phyloP scores from a whole-genome alignment of 2,329 filamentous ascomycete genomes.

The Corynespora cassiicola region DNA sequence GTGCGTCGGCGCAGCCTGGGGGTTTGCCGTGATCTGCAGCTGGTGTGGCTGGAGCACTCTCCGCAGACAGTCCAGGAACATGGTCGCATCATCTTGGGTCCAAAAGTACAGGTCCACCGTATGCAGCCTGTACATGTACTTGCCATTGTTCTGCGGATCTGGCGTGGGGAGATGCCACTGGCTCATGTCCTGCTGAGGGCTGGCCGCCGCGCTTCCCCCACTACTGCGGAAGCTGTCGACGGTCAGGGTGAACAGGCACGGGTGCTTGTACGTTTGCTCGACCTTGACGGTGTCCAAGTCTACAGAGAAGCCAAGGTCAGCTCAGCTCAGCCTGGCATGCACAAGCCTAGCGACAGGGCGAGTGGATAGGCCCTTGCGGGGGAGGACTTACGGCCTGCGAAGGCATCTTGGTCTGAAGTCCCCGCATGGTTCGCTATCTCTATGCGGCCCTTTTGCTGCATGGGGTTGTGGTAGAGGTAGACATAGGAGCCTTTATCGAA shows the following conservation, averaged over 20 bases:
- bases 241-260: slow-evolving; percentile 71
- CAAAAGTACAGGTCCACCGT: slow-evolving; percentile 81
- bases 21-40: slow-evolving; percentile 39
- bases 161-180: slow-evolving; percentile 79
- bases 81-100: slow-evolving; percentile 73
- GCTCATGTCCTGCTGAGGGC: slow-evolving; percentile 54
- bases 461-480: slow-evolving; percentile 78
- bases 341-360: too few species aligned
- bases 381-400: slow-evolving; percentile 71
- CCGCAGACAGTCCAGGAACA: slow-evolving; percentile 72
- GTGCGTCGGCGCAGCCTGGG: slow-evolving; percentile 48
- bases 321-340: slow-evolving; percentile 12
- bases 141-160: slow-evolving; percentile 75
- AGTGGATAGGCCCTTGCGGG: neutral
- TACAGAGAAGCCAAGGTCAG: slow-evolving; percentile 44
- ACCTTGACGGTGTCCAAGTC: slow-evolving; percentile 71
- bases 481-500: slow-evolving; percentile 83
- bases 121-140: slow-evolving; percentile 80
- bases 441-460: slow-evolving; percentile 70
- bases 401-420: slow-evolving; percentile 78
- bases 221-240: slow-evolving; percentile 56
- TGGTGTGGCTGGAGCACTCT: slow-evolving; percentile 69
- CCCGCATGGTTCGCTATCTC: slow-evolving; percentile 80
- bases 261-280: slow-evolving; percentile 76
- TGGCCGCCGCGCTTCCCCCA: slow-evolving; percentile 43